Evolutionary conservation across 345 rosid species (phyloP).

Genomic region (Xanthoceras sorbifolium): DNA sequence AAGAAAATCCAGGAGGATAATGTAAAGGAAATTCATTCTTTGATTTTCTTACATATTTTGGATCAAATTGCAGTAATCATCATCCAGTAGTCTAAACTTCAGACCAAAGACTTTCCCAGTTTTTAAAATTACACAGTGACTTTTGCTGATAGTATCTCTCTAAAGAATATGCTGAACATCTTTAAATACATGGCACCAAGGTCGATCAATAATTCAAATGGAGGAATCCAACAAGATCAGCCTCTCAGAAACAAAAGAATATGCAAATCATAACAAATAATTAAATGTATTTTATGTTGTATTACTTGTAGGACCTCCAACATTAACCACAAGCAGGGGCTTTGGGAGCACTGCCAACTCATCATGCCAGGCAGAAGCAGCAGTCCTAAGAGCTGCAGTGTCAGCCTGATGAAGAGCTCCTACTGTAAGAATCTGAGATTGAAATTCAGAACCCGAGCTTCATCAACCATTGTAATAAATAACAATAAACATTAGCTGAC

Average conservation of each 20-base stretch:
- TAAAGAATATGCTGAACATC: background rate
- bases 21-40: background rate
- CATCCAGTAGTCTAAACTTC: background rate
- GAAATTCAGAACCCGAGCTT: constrained; percentile 27
- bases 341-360: constrained; percentile 62
- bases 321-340: constrained; percentile 87
- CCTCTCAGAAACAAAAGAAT: constrained; percentile 15
- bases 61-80: background rate
- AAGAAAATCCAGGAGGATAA: background rate
- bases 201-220: constrained; percentile 9
- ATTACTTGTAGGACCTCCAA: constrained; percentile 94
- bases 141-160: constrained; percentile 1
- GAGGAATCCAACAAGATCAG: constrained; percentile 20
- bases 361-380: constrained; percentile 73
- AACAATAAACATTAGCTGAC: constrained; percentile 2
- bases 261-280: constrained; percentile 22
- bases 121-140: background rate
- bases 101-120: background rate
- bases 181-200: background rate
- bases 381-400: constrained; percentile 58
- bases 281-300: constrained; percentile 16
- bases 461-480: background rate
- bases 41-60: background rate
- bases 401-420: constrained; percentile 93
- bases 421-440: constrained; percentile 66